These are phyloP conservation scores for Aspergillus jensenii DNA, from an alignment of 2,329 filamentous ascomycete genomes.

Conservation along the genomic window DNA sequence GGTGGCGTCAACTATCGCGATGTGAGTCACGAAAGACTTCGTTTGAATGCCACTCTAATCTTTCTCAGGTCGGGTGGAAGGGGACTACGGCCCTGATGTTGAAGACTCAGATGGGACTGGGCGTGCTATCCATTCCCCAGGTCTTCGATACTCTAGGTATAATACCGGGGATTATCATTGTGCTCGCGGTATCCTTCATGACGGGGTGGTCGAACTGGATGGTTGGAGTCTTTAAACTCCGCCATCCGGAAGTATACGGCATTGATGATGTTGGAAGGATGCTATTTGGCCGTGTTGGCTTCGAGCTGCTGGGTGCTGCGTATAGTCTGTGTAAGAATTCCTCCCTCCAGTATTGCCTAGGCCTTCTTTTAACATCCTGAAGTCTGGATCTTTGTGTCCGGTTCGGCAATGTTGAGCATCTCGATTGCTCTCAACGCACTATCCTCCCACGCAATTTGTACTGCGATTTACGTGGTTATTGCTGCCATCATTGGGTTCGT, in stretches of 20 bases:
- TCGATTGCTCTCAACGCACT: slow-evolving; percentile 43
- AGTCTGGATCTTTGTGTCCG: slow-evolving; percentile 40
- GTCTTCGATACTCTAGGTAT: slow-evolving; percentile 49
- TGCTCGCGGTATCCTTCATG: slow-evolving; percentile 43
- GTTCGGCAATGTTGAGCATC: slow-evolving; percentile 43
- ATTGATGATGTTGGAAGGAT: slow-evolving; percentile 58
- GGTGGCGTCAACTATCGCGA: slow-evolving; percentile 33
- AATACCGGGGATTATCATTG: slow-evolving; percentile 48
- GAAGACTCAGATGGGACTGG: slow-evolving; percentile 47
- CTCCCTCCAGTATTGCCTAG: too few relatives aligned
- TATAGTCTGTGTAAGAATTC: slow-evolving; percentile 19
- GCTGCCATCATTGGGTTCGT: slow-evolving; percentile 19
- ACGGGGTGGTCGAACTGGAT: slow-evolving; percentile 53
- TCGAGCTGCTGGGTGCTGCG: slow-evolving; percentile 45
- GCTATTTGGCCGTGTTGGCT: slow-evolving; percentile 55
- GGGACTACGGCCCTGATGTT: slow-evolving; percentile 46
- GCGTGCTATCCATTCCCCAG: slow-evolving; percentile 49
- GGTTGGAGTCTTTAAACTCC: slow-evolving; percentile 52
- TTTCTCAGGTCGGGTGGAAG: slow-evolving; percentile 41
- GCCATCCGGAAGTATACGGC: slow-evolving; percentile 56
- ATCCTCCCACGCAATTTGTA: slow-evolving; percentile 34
- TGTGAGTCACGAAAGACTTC: slow-evolving; percentile 14
- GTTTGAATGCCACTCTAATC: not conserved
- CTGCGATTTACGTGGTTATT: slow-evolving; percentile 22
- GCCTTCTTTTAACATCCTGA: not conserved